These are phyloP conservation scores for Atkinsonella hypoxylon DNA, from an alignment of 2,329 filamentous ascomycete genomes.

Conservation along the genomic window DNA sequence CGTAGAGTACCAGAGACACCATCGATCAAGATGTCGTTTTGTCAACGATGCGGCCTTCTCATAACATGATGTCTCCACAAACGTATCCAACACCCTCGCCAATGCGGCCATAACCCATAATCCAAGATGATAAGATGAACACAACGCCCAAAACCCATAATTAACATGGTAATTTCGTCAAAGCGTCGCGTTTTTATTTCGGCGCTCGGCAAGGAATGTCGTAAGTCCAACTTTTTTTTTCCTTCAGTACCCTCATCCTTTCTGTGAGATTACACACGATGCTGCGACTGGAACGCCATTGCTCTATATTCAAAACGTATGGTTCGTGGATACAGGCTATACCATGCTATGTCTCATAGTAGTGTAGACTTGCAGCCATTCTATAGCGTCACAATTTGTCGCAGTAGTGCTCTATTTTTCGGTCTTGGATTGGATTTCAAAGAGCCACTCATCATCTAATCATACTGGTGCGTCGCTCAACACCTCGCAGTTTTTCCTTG, in stretches of 20 bases:
- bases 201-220: neutral
- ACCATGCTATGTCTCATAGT: neutral
- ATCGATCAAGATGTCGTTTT: neutral
- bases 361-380: neutral
- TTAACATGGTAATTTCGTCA: neutral
- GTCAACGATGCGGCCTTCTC: neutral
- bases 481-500: conserved; percentile 22
- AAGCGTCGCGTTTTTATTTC: neutral
- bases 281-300: neutral
- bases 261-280: neutral
- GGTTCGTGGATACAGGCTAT: neutral
- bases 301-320: neutral
- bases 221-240: neutral
- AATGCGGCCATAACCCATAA: neutral
- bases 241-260: neutral
- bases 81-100: conserved; percentile 1
- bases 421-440: neutral
- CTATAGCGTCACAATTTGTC: neutral
- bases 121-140: neutral
- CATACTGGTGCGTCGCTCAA: conserved; percentile 32
- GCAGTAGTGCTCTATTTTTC: neutral
- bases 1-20: neutral
- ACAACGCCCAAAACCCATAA: neutral
- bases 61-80: neutral
- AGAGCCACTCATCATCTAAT: conserved; percentile 17